phyloP scores from a whole-genome alignment of 495 filamentous ascomycete species.

The Penicillium bovifimosum region DNA sequence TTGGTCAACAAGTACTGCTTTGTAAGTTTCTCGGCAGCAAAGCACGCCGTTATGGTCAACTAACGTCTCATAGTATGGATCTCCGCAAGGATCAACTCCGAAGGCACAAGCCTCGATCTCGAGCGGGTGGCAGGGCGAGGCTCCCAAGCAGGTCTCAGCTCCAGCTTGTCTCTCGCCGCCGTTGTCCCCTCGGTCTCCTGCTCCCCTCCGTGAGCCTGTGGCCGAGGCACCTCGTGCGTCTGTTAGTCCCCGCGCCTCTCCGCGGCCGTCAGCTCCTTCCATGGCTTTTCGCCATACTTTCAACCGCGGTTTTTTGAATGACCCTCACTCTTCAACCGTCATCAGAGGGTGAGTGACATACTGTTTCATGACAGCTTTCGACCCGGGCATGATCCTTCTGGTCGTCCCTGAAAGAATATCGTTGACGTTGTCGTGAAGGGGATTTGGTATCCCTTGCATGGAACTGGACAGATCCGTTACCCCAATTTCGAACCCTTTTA shows the following conservation, averaged over 20 bases:
- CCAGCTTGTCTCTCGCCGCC: conserved; percentile 18
- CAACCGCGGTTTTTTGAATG: conserved; percentile 38
- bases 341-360: conserved; percentile 39
- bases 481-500: conserved; percentile 12
- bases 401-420: conserved; percentile 2
- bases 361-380: conserved; percentile 11
- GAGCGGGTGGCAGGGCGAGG: conserved; percentile 12
- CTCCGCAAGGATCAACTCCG: conserved; percentile 19
- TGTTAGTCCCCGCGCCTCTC: conserved; percentile 24
- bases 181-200: conserved; percentile 22
- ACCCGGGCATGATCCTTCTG: conserved; percentile 11
- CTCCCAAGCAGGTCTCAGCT: conserved; percentile 8
- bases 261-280: conserved; percentile 32
- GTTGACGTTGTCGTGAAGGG: conserved; percentile 24
- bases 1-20: conserved; percentile 97
- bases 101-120: conserved; percentile 13
- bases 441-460: conserved; percentile 13
- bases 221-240: conserved; percentile 13
- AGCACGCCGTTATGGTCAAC: conserved; percentile 3
- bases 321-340: conserved; percentile 41
- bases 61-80: conserved; percentile 43
- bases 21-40: conserved; percentile 59
- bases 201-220: conserved; percentile 14
- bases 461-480: conserved; percentile 13
- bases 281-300: conserved; percentile 37